These are phyloP conservation scores for Phytophthora cajani DNA, from an alignment of 352 stramenopile genomes.

Conservation along the genomic window DNA sequence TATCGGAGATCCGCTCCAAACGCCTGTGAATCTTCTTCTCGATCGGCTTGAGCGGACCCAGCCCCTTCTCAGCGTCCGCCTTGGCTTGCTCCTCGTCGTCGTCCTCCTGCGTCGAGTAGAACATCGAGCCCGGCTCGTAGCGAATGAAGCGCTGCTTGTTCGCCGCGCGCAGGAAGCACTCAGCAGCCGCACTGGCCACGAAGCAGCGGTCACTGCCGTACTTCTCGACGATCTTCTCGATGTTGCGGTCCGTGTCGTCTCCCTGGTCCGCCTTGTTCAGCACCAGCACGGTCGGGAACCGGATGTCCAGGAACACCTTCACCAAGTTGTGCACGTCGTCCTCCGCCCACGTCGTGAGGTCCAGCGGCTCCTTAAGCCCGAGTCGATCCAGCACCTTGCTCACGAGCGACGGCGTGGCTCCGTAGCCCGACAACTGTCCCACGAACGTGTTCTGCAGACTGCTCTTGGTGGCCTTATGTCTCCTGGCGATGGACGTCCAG, in stretches of 20 bases:
- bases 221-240: constrained; percentile 88
- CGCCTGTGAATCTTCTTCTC: constrained; percentile 84
- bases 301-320: constrained; percentile 75
- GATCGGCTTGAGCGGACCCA: constrained; percentile 62
- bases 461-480: constrained; percentile 79
- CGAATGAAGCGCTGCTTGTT: constrained; percentile 82
- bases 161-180: constrained; percentile 82
- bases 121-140: constrained; percentile 88
- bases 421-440: constrained; percentile 81
- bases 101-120: constrained; percentile 81
- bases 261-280: constrained; percentile 91
- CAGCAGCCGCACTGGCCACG: constrained; percentile 85
- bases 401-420: constrained; percentile 78
- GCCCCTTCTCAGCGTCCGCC: constrained; percentile 27
- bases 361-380: constrained; percentile 63
- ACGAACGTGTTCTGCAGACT: constrained; percentile 74
- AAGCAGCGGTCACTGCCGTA: constrained; percentile 90
- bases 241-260: constrained; percentile 88
- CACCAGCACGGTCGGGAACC: constrained; percentile 89
- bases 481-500: constrained; percentile 80
- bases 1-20: constrained; percentile 88
- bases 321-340: constrained; percentile 78
- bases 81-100: constrained; percentile 49
- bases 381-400: constrained; percentile 74
- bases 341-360: constrained; percentile 65